Percentiles rank a stretch among this genome's conserved stretches.
Conservation (phyloP, 177 flowering plant genomes). For the Vitis hybrid region DNA sequence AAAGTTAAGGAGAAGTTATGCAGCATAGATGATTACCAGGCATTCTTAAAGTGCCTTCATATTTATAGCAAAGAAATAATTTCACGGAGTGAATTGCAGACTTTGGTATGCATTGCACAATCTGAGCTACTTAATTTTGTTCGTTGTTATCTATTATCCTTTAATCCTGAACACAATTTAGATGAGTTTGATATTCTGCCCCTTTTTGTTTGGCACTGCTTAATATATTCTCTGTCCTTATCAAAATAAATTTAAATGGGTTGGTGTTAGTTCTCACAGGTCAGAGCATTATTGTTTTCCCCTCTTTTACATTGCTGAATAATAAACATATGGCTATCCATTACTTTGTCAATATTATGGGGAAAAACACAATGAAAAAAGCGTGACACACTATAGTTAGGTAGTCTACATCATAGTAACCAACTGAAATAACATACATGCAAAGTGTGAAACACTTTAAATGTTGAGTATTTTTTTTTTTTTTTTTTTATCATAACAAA, state of each 20-base stretch:
- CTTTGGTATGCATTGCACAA: slow-evolving; percentile 35
- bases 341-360: background rate
- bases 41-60: slow-evolving; percentile 61
- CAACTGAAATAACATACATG: background rate
- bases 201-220: no score
- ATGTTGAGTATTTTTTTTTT: background rate
- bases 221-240: no score
- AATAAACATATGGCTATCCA: background rate
- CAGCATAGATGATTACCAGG: slow-evolving; percentile 58
- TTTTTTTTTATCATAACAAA: background rate
- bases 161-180: no score
- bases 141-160: no score
- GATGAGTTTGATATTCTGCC: no score
- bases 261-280: no score
- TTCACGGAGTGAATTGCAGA: slow-evolving; percentile 51
- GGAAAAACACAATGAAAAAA: background rate
- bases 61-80: slow-evolving; percentile 63
- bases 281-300: no score
- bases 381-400: no score
- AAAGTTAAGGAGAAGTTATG: slow-evolving; percentile 63
- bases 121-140: background rate
- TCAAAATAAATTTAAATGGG: no score
- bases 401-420: no score
- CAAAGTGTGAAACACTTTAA: background rate
- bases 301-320: no score